Percentiles rank a stretch among this genome's conserved stretches.
These are phyloP conservation scores for Stentor roeselii DNA, from an alignment of 73 alveolate genomes.

Conservation along the genomic window DNA sequence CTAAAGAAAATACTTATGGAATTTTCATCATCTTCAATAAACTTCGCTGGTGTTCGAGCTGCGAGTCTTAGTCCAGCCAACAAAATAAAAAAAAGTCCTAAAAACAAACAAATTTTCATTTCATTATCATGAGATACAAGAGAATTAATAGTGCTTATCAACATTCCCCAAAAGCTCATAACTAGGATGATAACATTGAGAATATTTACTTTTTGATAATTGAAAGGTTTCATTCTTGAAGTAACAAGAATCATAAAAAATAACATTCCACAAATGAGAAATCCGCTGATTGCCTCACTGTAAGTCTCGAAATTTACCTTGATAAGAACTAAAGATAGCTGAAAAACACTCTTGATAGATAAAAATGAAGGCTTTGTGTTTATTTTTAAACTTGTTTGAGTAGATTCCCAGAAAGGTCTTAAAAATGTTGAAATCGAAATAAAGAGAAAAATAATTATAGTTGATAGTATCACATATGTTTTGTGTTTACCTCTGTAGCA, in stretches of 20 bases:
- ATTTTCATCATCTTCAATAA: background rate
- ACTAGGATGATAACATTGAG: too few species aligned
- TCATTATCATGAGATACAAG: background rate
- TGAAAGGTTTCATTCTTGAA: background rate
- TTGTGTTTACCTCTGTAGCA: background rate
- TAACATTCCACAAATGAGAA: background rate
- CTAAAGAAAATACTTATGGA: too few species aligned
- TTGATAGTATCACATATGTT: background rate
- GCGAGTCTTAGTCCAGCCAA: background rate
- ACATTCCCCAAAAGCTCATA: too few species aligned
- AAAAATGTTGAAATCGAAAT: background rate
- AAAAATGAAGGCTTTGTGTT: background rate
- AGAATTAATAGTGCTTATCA: too few species aligned
- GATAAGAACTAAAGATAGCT: background rate
- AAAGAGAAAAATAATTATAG: background rate
- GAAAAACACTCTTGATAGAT: background rate
- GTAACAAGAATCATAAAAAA: background rate
- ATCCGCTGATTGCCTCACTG: background rate
- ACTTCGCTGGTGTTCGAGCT: background rate
- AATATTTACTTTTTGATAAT: background rate
- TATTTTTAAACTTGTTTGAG: background rate
- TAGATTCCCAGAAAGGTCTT: background rate
- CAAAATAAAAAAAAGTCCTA: too few species aligned
- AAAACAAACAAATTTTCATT: background rate
- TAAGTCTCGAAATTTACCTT: background rate